These are phyloP conservation scores for Camellia oleifera DNA, from an alignment of 179 eudicot genomes.

Conservation along the genomic window DNA sequence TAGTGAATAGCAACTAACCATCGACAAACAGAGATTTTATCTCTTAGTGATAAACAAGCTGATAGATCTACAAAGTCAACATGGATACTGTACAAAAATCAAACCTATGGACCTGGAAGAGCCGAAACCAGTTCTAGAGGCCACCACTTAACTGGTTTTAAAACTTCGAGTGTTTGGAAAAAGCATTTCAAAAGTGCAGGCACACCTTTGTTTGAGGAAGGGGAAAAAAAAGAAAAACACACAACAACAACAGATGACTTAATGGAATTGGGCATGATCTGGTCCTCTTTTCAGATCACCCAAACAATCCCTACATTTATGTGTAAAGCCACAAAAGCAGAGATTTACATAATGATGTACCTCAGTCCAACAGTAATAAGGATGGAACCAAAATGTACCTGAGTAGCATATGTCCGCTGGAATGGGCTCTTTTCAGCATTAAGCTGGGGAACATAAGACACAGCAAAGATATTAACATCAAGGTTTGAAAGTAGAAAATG, in stretches of 20 bases:
- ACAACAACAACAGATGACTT: too few species aligned
- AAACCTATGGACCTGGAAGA: neutral
- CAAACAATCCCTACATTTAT: neutral
- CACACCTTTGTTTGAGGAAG: too few species aligned
- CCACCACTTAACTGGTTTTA: too few species aligned
- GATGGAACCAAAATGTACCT: slow-evolving; percentile 39
- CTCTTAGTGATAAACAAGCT: neutral
- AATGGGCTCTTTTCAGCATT: slow-evolving; percentile 87
- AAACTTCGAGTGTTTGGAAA: too few species aligned
- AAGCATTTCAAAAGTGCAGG: too few species aligned
- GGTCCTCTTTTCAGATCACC: too few species aligned
- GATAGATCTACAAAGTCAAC: neutral
- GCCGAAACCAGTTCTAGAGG: too few species aligned
- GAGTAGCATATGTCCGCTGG: slow-evolving; percentile 85
- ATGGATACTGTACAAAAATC: neutral
- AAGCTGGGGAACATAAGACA: slow-evolving; percentile 43
- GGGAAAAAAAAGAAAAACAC: too few species aligned
- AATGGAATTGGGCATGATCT: too few species aligned
- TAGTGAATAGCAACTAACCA: neutral
- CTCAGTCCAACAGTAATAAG: neutral
- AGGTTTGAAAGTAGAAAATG: neutral
- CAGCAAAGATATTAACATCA: slow-evolving; percentile 1
- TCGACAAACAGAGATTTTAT: neutral
- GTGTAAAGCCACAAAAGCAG: neutral
- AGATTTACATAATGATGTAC: neutral